phyloP scores from a whole-genome alignment of 129 eudicot genomes.

The Flaveria sonorensis region DNA sequence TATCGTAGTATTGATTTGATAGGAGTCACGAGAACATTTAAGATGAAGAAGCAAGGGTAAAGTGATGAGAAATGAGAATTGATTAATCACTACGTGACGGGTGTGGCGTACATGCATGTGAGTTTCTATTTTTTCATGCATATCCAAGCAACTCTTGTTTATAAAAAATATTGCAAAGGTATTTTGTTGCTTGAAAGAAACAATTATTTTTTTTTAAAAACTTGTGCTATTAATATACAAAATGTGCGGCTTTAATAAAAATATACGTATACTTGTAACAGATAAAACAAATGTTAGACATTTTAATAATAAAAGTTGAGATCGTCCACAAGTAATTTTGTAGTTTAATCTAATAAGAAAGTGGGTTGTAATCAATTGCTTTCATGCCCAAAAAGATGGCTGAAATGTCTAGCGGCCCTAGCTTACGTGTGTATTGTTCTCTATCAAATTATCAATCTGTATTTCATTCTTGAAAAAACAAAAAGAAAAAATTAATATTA shows the following conservation, averaged over 20 bases:
- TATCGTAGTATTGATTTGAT: slow-evolving; percentile 19
- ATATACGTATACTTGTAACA: background rate
- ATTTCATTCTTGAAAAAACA: background rate
- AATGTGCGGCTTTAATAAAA: background rate
- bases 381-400: slow-evolving; percentile 22
- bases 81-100: background rate
- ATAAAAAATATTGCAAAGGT: background rate
- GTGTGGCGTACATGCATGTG: slow-evolving; percentile 28
- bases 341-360: background rate
- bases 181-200: background rate
- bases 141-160: background rate
- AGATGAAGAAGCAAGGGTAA: slow-evolving; percentile 22
- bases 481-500: too few species aligned
- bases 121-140: slow-evolving; percentile 3
- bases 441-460: background rate
- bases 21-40: background rate
- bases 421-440: background rate
- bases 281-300: background rate
- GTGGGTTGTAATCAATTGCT: slow-evolving; percentile 21
- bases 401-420: slow-evolving; percentile 5
- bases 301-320: background rate
- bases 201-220: background rate
- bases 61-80: background rate
- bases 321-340: background rate
- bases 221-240: background rate